A percentile compares a stretch with the other conserved stretches of the same genome.
Conservation (phyloP, 2,329 filamentous ascomycete species). For the Colletotrichum tofieldiae region DNA sequence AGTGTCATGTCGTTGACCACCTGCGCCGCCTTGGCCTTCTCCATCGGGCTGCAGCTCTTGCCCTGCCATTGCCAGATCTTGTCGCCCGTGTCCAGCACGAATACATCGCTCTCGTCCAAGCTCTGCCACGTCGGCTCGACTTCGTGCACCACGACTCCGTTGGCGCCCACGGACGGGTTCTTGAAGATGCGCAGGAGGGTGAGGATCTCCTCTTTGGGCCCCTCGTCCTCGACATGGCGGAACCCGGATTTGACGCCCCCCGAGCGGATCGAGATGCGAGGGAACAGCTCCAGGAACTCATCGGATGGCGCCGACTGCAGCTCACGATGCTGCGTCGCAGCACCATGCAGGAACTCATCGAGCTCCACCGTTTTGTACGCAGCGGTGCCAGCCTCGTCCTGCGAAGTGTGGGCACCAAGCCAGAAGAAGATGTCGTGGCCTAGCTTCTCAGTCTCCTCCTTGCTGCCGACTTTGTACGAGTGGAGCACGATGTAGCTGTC, state of each 20-base stretch:
- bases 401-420: slow-evolving; percentile 75
- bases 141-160: slow-evolving; percentile 73
- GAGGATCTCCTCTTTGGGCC: slow-evolving; percentile 57
- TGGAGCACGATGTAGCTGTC: slow-evolving; percentile 79
- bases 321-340: slow-evolving; percentile 77
- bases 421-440: slow-evolving; percentile 80
- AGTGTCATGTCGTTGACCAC: slow-evolving; percentile 76
- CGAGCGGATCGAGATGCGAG: slow-evolving; percentile 70
- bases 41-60: slow-evolving; percentile 75
- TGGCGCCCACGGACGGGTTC: slow-evolving; percentile 63
- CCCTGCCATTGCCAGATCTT: slow-evolving; percentile 83
- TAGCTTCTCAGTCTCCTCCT: slow-evolving; percentile 61
- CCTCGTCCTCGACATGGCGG: slow-evolving; percentile 70
- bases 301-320: slow-evolving; percentile 72
- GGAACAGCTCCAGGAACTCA: slow-evolving; percentile 74
- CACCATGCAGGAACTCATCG: slow-evolving; percentile 75
- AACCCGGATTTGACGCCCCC: slow-evolving; percentile 77
- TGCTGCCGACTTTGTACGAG: slow-evolving; percentile 68
- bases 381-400: slow-evolving; percentile 79
- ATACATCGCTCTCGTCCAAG: slow-evolving; percentile 77
- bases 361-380: slow-evolving; percentile 81
- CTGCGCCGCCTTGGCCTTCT: slow-evolving; percentile 78
- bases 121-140: slow-evolving; percentile 74
- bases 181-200: slow-evolving; percentile 77
- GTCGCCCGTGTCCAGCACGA: slow-evolving; percentile 73